Conservation (phyloP, 73 alveolate genomes). For the Paramecium sexaurelia region DNA sequence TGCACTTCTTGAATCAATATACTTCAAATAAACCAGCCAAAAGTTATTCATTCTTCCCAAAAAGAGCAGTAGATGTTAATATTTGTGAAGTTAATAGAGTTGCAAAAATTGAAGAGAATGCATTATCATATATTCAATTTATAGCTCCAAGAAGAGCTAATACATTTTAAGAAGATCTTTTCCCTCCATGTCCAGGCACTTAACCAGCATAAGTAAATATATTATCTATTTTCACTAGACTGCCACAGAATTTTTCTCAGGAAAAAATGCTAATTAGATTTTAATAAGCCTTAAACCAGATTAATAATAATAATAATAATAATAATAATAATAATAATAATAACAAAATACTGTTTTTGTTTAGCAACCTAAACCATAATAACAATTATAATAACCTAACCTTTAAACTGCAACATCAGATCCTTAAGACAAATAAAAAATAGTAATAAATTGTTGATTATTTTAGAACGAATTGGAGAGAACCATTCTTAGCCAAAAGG, state of each 20-base stretch:
- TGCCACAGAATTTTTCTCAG: neutral
- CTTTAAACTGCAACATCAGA: too few relatives aligned
- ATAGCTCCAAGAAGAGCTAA: slow-evolving; percentile 82
- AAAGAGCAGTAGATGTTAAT: slow-evolving; percentile 75
- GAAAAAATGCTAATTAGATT: neutral
- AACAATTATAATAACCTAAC: neutral
- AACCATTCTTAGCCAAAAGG: neutral
- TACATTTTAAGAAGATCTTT: slow-evolving; percentile 79
- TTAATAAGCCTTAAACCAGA: neutral
- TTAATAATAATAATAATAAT: neutral
- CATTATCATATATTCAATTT: slow-evolving; percentile 73
- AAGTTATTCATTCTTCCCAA: slow-evolving; percentile 86
- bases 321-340: neutral
- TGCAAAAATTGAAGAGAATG: slow-evolving; percentile 76
- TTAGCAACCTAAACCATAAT: neutral
- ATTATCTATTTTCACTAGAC: neutral
- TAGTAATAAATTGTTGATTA: neutral
- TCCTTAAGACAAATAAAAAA: neutral
- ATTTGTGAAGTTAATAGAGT: slow-evolving; percentile 78
- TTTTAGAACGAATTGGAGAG: neutral
- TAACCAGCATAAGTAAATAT: slow-evolving; percentile 84
- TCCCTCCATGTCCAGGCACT: slow-evolving; percentile 71
- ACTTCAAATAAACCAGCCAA: slow-evolving; percentile 71
- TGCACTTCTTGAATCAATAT: slow-evolving; percentile 68
- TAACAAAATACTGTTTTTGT: neutral